phyloP scores from a whole-genome alignment of 768 basidiomycete species.

The Macrocybe gigantea region DNA sequence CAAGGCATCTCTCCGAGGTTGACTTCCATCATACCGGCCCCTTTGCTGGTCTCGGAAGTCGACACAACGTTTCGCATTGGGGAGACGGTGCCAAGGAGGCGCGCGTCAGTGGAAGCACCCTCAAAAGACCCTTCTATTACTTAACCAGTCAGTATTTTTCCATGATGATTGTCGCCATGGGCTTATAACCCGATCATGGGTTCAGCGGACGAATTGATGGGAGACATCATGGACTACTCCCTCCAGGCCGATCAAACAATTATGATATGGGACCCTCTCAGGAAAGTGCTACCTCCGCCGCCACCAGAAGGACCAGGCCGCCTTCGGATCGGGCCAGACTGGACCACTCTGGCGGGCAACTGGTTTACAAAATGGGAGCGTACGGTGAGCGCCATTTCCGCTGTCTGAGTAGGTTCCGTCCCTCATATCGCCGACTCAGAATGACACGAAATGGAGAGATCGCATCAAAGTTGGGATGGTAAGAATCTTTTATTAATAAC shows the following conservation, averaged over 20 bases:
- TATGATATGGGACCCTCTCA: slow-evolving; percentile 32
- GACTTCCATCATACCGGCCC: slow-evolving; percentile 32
- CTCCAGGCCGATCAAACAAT: slow-evolving; percentile 30
- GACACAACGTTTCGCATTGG: slow-evolving; percentile 34
- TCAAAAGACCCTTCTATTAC: slow-evolving; percentile 32
- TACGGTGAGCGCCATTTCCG: slow-evolving; percentile 17
- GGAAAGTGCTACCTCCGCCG: slow-evolving; percentile 30
- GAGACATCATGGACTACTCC: slow-evolving; percentile 32
- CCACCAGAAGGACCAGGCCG: slow-evolving; percentile 28
- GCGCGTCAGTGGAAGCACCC: slow-evolving; percentile 25
- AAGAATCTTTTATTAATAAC: neutral
- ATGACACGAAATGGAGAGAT: slow-evolving; percentile 28
- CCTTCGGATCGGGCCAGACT: slow-evolving; percentile 31
- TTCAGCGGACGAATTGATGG: slow-evolving; percentile 30
- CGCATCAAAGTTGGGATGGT: slow-evolving; percentile 31
- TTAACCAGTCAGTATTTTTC: slow-evolving; percentile 20
- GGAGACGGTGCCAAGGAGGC: slow-evolving; percentile 36
- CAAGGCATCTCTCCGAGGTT: slow-evolving; percentile 30
- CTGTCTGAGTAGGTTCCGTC: neutral
- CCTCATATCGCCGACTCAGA: slow-evolving; percentile 12
- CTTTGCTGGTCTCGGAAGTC: slow-evolving; percentile 27
- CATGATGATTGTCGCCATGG: neutral
- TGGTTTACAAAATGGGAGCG: slow-evolving; percentile 37
- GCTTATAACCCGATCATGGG: neutral
- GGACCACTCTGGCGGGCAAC: slow-evolving; percentile 30